Conservation (phyloP, 768 basidiomycete genomes). For the Suillus lakei region DNA sequence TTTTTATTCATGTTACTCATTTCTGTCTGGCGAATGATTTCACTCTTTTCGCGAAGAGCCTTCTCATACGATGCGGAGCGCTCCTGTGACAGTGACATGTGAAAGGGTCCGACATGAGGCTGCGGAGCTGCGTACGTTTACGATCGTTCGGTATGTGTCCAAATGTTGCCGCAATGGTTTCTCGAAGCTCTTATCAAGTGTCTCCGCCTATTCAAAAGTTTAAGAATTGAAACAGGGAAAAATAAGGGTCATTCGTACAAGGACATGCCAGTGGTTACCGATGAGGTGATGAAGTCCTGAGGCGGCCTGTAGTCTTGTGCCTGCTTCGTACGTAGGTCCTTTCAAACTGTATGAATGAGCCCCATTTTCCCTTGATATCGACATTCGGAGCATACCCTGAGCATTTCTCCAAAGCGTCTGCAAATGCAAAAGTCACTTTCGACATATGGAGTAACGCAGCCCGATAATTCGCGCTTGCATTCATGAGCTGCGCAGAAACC, state of each 20-base stretch:
- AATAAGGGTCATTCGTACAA: slow-evolving; percentile 55
- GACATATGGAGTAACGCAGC: slow-evolving; percentile 81
- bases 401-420: slow-evolving; percentile 84
- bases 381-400: slow-evolving; percentile 60
- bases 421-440: slow-evolving; percentile 82
- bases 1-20: slow-evolving; percentile 82
- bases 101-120: slow-evolving; percentile 3
- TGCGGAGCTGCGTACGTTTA: slow-evolving; percentile 55
- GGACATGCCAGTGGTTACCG: slow-evolving; percentile 90
- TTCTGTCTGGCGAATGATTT: slow-evolving; percentile 85
- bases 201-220: slow-evolving; percentile 63
- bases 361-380: background rate
- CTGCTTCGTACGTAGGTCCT: slow-evolving; percentile 79
- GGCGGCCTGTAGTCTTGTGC: slow-evolving; percentile 82
- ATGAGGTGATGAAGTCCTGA: slow-evolving; percentile 91
- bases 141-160: slow-evolving; percentile 75
- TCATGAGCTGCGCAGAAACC: slow-evolving; percentile 62
- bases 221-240: slow-evolving; percentile 9
- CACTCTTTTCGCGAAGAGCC: slow-evolving; percentile 81
- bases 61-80: slow-evolving; percentile 85
- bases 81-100: slow-evolving; percentile 54
- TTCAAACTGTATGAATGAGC: slow-evolving; percentile 56
- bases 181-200: slow-evolving; percentile 87
- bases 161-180: slow-evolving; percentile 86
- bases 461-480: slow-evolving; percentile 78